Conservation (phyloP, 495 filamentous ascomycete genomes). For the Neurospora discreta region DNA sequence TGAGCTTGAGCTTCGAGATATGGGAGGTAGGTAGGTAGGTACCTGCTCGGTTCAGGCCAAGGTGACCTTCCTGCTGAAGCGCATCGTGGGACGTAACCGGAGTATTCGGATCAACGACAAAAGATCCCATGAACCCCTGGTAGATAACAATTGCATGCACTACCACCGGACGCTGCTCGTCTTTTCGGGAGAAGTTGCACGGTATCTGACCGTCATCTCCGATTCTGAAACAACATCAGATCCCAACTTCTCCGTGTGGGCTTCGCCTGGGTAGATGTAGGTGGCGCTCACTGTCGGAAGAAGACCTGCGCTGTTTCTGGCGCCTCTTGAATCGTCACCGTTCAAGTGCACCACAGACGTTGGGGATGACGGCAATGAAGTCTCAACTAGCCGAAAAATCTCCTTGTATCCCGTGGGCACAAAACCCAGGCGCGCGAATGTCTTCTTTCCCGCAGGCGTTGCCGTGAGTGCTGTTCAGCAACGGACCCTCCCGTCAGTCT, state of each 20-base stretch:
- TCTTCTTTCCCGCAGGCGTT: constrained; percentile 13
- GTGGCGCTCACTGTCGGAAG: constrained; percentile 3
- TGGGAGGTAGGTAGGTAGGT: neutral
- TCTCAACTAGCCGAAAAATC: constrained; percentile 4
- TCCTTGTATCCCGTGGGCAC: constrained; percentile 20
- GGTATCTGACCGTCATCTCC: constrained; percentile 1
- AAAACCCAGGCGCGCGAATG: constrained; percentile 19
- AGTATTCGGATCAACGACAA: neutral
- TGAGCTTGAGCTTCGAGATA: neutral
- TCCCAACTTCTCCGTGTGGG: neutral
- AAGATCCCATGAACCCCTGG: neutral
- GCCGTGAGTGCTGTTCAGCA: constrained; percentile 19
- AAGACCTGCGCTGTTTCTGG: neutral
- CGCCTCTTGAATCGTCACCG: neutral
- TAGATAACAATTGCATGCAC: neutral
- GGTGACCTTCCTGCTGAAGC: neutral
- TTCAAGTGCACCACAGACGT: too few relatives aligned
- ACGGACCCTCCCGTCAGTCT: neutral
- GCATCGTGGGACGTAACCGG: neutral
- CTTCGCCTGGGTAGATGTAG: constrained; percentile 9
- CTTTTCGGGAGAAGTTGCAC: neutral
- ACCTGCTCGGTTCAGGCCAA: neutral
- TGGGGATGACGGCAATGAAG: neutral
- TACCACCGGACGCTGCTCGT: neutral
- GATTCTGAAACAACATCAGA: neutral